Conservation (phyloP, 257 asterid species). For the Solanum boliviense region DNA sequence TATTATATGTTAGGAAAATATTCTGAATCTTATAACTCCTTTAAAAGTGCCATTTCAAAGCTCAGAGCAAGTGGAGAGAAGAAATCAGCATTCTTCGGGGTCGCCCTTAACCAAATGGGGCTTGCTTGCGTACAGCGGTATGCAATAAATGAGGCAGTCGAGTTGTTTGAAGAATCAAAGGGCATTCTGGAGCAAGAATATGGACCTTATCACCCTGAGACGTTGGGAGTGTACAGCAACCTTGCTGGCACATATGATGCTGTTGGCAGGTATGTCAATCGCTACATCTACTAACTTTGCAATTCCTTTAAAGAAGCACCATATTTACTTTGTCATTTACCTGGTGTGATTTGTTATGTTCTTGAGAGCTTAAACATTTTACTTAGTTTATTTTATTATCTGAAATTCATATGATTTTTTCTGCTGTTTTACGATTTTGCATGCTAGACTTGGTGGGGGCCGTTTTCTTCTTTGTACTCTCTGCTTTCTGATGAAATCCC, state of each 20-base stretch:
- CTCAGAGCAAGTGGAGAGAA: slow-evolving; percentile 85
- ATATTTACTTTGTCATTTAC: background rate
- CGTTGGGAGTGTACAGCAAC: slow-evolving; percentile 90
- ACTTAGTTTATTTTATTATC: background rate
- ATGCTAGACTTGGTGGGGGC: background rate
- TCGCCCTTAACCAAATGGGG: slow-evolving; percentile 92
- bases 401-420: background rate
- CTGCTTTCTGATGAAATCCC: background rate
- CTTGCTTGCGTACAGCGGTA: slow-evolving; percentile 80
- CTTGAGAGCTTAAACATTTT: background rate
- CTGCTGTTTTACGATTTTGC: background rate
- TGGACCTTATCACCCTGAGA: slow-evolving; percentile 87
- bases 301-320: background rate
- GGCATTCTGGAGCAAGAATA: slow-evolving; percentile 75
- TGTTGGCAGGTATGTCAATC: slow-evolving; percentile 62
- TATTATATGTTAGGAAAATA: slow-evolving; percentile 70
- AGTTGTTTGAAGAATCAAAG: slow-evolving; percentile 87
- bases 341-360: background rate
- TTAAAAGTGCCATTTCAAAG: slow-evolving; percentile 49
- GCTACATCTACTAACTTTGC: background rate
- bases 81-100: slow-evolving; percentile 87
- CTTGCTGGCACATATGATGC: slow-evolving; percentile 96
- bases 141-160: slow-evolving; percentile 68
- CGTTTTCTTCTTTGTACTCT: background rate
- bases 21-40: slow-evolving; percentile 55